A percentile compares a stretch with the other conserved stretches of the same genome.
phyloP scores from a whole-genome alignment of 2,329 filamentous ascomycete genomes.

The Epichloe coenophiala region DNA sequence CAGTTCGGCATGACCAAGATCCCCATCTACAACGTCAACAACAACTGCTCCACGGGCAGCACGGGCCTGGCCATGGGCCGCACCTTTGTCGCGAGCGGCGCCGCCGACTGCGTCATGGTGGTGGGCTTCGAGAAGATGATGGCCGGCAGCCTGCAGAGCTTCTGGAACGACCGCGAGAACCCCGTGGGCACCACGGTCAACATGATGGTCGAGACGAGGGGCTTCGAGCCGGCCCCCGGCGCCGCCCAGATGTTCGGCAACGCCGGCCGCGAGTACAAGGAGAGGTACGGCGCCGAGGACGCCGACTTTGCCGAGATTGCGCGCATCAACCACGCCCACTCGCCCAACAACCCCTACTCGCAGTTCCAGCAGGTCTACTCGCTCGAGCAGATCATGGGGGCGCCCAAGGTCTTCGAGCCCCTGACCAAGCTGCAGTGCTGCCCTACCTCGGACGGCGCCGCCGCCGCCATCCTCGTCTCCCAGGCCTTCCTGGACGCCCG shows the following conservation, averaged over 20 bases:
- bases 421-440: constrained; percentile 98
- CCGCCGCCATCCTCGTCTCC: constrained; percentile 78
- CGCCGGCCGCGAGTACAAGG: constrained; percentile 85
- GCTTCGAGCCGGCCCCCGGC: constrained; percentile 69
- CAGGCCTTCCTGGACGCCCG: constrained; percentile 76
- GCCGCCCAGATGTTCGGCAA: constrained; percentile 95
- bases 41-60: constrained; percentile 94
- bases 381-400: constrained; percentile 63
- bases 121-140: constrained; percentile 99
- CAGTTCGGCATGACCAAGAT: constrained; percentile 97
- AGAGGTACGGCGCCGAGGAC: constrained; percentile 74
- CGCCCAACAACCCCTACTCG: constrained; percentile 87
- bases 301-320: constrained; percentile 93
- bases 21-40: constrained; percentile 96
- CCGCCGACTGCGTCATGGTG: constrained; percentile 77
- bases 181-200: constrained; percentile 59
- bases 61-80: constrained; percentile 78
- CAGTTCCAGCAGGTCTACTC: constrained; percentile 92
- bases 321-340: constrained; percentile 85
- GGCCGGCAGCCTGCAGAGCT: constrained; percentile 68
- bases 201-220: constrained; percentile 76
- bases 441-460: constrained; percentile 85
- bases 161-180: constrained; percentile 75
- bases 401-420: constrained; percentile 69
- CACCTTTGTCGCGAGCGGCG: constrained; percentile 65